Conservation (phyloP, 257 asterid genomes). For the Plantago ovata region DNA sequence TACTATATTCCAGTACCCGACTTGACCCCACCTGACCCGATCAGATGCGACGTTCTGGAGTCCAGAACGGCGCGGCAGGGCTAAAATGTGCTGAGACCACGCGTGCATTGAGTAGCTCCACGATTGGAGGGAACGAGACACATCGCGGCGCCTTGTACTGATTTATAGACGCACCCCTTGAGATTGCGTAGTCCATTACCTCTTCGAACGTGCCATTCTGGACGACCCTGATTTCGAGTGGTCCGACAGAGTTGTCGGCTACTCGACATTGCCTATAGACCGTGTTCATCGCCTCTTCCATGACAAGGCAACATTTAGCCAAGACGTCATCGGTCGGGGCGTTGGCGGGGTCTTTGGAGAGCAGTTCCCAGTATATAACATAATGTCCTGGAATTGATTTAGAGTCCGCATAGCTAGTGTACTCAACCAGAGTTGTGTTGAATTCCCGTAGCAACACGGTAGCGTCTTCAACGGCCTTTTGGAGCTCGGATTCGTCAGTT, state of each 20-base stretch:
- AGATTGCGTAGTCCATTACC: constrained; percentile 77
- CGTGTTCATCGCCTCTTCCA: constrained; percentile 70
- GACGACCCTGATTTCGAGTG: constrained; percentile 74
- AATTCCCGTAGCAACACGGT: constrained; percentile 26
- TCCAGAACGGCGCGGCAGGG: constrained; percentile 63
- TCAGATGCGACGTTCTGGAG: constrained; percentile 42
- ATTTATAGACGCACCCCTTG: constrained; percentile 79
- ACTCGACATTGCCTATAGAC: constrained; percentile 77
- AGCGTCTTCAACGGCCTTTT: constrained; percentile 57
- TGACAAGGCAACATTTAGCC: constrained; percentile 46
- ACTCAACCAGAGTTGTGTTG: constrained; percentile 49
- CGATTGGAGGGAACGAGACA: constrained; percentile 59
- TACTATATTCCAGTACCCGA: neutral
- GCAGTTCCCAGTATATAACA: constrained; percentile 71
- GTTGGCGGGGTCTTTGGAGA: constrained; percentile 31
- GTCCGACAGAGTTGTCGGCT: constrained; percentile 71
- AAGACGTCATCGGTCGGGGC: constrained; percentile 33
- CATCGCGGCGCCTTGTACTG: constrained; percentile 91
- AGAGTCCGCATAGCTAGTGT: constrained; percentile 67
- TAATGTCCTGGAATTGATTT: constrained; percentile 72
- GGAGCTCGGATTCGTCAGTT: constrained; percentile 70
- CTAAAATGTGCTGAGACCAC: constrained; percentile 61
- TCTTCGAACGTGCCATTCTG: constrained; percentile 73
- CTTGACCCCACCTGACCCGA: neutral
- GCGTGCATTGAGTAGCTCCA: constrained; percentile 65